Conservation (phyloP, 441 rosid genomes). For the Biscutella laevigata region DNA sequence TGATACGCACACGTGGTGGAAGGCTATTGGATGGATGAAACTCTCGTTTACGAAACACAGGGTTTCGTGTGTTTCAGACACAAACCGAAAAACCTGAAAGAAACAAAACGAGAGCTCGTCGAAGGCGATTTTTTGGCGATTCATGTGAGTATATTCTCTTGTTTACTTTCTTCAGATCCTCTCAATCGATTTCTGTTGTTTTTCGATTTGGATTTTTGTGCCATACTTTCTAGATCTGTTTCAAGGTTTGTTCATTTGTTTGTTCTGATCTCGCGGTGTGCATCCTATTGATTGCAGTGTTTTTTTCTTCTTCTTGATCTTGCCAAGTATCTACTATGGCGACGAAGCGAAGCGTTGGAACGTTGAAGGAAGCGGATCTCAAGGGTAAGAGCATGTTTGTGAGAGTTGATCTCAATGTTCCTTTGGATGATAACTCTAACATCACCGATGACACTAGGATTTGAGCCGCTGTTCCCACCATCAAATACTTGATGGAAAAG, state of each 20-base stretch:
- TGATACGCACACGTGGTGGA: too few species aligned
- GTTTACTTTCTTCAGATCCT: neutral
- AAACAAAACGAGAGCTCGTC: too few species aligned
- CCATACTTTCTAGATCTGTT: neutral
- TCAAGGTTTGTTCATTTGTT: neutral
- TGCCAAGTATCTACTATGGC: too few species aligned
- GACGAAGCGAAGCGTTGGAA: slow-evolving; percentile 75
- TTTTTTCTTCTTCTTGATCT: too few species aligned
- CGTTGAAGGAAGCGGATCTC: slow-evolving; percentile 64
- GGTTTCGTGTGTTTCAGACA: too few species aligned
- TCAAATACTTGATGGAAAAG: slow-evolving; percentile 64
- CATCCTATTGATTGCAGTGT: too few species aligned
- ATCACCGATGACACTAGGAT: slow-evolving; percentile 91
- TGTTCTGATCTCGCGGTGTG: slow-evolving; percentile 2
- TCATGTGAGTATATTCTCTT: slow-evolving; percentile 17
- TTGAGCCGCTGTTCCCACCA: slow-evolving; percentile 91
- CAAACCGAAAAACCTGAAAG: too few species aligned
- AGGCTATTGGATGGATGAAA: too few species aligned
- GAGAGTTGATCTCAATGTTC: slow-evolving; percentile 91
- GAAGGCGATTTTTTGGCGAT: too few species aligned
- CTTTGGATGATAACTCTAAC: slow-evolving; percentile 69
- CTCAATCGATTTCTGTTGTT: neutral
- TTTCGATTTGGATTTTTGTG: neutral
- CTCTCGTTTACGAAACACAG: too few species aligned
- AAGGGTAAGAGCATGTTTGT: slow-evolving; percentile 90